Evolutionary conservation across 305 asterid species (phyloP).

Genomic region (Salvia sclarea): DNA sequence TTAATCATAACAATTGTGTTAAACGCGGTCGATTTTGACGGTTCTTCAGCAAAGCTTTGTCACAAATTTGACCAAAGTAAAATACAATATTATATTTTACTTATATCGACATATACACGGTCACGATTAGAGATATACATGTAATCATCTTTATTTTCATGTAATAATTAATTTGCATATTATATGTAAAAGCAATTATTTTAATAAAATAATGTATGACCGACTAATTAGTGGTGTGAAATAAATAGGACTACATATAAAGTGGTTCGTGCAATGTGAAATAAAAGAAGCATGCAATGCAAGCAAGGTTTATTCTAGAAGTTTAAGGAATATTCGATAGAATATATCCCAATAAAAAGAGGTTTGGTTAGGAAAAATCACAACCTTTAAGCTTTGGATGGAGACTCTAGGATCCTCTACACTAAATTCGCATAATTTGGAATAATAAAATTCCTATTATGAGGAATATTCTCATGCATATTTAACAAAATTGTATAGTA

Average conservation of each 20-base stretch:
- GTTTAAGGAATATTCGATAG: constrained; percentile 16
- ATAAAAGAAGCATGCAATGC: background rate
- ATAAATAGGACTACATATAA: too few species aligned
- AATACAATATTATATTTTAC: background rate
- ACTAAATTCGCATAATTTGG: background rate
- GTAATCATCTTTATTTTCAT: too few species aligned
- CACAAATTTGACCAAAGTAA: background rate
- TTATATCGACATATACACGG: too few species aligned
- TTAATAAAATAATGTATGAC: too few species aligned
- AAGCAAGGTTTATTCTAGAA: constrained; percentile 2
- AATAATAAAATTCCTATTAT: too few species aligned
- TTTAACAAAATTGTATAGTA: too few species aligned
- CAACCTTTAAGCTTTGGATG: background rate
- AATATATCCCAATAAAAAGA: constrained; percentile 5
- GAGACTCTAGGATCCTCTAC: background rate
- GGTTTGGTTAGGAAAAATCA: background rate
- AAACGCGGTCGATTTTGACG: constrained; percentile 12
- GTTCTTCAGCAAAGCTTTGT: background rate
- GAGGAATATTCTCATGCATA: too few species aligned
- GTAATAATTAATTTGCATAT: too few species aligned
- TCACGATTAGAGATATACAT: too few species aligned
- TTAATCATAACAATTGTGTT: background rate
- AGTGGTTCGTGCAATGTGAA: background rate
- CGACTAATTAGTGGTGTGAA: too few species aligned
- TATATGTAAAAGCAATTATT: too few species aligned